Evolutionary conservation across 2,329 filamentous ascomycete genomes (phyloP).

Genomic region (Fusarium sp.): DNA sequence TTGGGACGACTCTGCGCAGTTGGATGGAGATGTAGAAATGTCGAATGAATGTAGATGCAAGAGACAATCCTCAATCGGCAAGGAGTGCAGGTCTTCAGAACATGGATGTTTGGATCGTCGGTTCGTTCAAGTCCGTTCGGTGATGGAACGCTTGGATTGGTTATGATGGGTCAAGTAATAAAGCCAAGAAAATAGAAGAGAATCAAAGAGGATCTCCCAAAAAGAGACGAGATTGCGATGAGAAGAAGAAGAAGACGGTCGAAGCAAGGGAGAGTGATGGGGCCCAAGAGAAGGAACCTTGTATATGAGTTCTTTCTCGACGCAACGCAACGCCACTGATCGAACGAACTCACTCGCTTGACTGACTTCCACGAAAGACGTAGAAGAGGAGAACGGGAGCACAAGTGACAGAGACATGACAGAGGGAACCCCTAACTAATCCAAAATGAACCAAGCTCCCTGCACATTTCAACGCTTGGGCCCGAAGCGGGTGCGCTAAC

Average conservation of each 20-base stretch:
- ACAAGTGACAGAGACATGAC: neutral
- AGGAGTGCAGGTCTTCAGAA: slow-evolving; percentile 14
- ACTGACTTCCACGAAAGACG: neutral
- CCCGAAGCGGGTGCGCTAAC: slow-evolving; percentile 39
- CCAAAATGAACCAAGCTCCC: slow-evolving; percentile 12
- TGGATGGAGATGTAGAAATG: neutral
- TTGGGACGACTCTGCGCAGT: neutral
- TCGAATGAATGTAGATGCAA: neutral
- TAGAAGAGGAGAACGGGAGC: slow-evolving; percentile 10
- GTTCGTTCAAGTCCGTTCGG: slow-evolving; percentile 24
- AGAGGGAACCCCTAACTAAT: slow-evolving; percentile 22
- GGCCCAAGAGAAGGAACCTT: slow-evolving; percentile 7
- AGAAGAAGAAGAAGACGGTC: slow-evolving; percentile 1
- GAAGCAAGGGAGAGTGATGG: slow-evolving; percentile 5
- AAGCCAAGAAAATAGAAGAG: slow-evolving; percentile 20
- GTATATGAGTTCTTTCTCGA: slow-evolving; percentile 15
- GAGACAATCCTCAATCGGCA: slow-evolving; percentile 1
- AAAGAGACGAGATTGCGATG: slow-evolving; percentile 22
- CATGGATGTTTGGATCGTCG: slow-evolving; percentile 30
- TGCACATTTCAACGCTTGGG: slow-evolving; percentile 34
- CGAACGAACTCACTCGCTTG: neutral
- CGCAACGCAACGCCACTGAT: neutral
- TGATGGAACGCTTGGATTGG: slow-evolving; percentile 20
- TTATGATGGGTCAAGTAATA: slow-evolving; percentile 8
- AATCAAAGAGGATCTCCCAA: slow-evolving; percentile 11